Evolutionary conservation across 2,329 filamentous ascomycete species (phyloP), one percentile per base, ranked within the genome.

Genomic region (Xylaria sp.): DNA sequence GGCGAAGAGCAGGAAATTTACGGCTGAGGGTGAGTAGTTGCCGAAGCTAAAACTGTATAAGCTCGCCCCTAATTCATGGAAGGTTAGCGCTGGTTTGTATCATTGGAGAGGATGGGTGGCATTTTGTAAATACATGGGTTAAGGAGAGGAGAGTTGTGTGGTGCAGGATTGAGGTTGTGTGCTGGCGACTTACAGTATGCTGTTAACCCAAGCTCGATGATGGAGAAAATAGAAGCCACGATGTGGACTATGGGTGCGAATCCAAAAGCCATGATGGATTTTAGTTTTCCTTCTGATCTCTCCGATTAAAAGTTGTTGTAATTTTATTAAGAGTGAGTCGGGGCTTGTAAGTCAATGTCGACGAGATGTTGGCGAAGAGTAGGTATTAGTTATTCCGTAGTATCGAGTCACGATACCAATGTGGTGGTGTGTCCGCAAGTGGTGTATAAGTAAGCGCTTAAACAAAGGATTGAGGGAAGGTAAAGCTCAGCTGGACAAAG

Each of bases 1-100:
- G 76, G 85, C 85, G 85, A 97, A 97, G 79, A 97, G 84, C 80
- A 95, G 86, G 82, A 96, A 97, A 80, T 90, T 89, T 77, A 92
- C 82, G 39, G 85, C 81, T 11, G 85, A 83, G 7, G 90, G 89
- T 1, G 83, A 79, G 60, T 71, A 65, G 22, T 68, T 73, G 65
- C 63, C 71, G 60, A 60, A 69, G 63, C 73, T 74, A 66, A 67
- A 74, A 39, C 82, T 76, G 76, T 80, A 83, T 55, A 76, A 72
- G 56, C 80, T 82, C 44, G 89, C 85, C 68, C 90, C 89, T 92
- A 15, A 33, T 49, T 61, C 7, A 6, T 29, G 51, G 31, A 20
- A 60, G 54, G 60, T 53, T 57, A 31, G 47, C 27, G 38, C 3
- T 50, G 31, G 17, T 9, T 38, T 36, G 20, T 17, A 3, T 44